Conservation (phyloP, 768 basidiomycete species). For the Mycena venus region DNA sequence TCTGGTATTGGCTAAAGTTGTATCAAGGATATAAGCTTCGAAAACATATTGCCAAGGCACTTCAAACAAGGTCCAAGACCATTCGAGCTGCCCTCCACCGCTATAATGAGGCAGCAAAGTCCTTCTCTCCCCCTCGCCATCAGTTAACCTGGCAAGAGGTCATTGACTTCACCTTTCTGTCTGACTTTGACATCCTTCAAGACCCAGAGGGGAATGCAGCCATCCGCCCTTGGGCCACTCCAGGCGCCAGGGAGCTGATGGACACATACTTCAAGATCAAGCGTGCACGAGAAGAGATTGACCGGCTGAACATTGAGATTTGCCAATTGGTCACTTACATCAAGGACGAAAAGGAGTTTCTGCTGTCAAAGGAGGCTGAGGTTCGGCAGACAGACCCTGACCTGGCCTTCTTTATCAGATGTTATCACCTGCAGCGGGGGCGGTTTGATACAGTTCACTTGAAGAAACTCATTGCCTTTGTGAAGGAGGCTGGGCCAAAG, state of each 20-base stretch:
- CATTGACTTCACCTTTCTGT: constrained; percentile 17
- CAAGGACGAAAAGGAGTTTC: not conserved
- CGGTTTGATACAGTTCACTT: too few species aligned
- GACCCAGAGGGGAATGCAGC: constrained; percentile 19
- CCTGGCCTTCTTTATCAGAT: too few species aligned
- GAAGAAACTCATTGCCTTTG: too few species aligned
- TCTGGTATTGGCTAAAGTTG: too few species aligned
- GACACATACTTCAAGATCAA: constrained; percentile 22
- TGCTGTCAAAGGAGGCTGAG: not conserved
- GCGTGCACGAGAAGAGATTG: not conserved
- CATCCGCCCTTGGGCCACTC: constrained; percentile 23
- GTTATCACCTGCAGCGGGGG: too few species aligned
- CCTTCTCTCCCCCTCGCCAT: constrained; percentile 1
- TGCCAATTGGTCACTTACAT: not conserved
- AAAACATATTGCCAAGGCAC: constrained; percentile 35
- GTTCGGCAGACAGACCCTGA: too few species aligned
- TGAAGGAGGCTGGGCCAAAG: too few species aligned
- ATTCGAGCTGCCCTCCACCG: constrained; percentile 24
- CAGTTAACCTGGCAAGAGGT: constrained; percentile 38
- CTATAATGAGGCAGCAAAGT: constrained; percentile 22
- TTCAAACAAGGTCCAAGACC: constrained; percentile 4
- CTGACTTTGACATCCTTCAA: constrained; percentile 34
- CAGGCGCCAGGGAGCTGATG: constrained; percentile 18
- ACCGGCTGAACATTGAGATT: not conserved
- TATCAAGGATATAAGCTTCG: constrained; percentile 32